Evolutionary conservation across 2,329 filamentous ascomycete genomes (phyloP).

Genomic region (Calonectria honghensis): DNA sequence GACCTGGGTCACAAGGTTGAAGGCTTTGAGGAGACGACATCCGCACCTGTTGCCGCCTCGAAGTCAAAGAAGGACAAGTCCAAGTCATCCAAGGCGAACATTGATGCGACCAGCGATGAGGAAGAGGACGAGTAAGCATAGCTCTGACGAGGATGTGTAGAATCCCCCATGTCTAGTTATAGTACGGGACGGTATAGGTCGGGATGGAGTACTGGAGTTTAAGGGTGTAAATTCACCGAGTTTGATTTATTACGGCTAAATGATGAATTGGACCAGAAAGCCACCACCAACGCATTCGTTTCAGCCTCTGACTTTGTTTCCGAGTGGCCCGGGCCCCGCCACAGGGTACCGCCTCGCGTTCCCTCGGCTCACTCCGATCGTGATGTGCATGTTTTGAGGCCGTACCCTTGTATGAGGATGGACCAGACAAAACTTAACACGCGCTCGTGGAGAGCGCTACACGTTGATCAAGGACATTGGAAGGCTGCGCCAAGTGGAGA

Average conservation of each 20-base stretch:
- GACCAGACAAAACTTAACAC: background rate
- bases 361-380: constrained; percentile 6
- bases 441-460: constrained; percentile 4
- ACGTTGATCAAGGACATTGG: constrained; percentile 15
- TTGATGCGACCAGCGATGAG: constrained; percentile 79
- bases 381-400: constrained; percentile 22
- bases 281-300: background rate
- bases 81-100: constrained; percentile 73
- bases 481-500: constrained; percentile 24
- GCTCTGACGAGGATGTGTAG: background rate
- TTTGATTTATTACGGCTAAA: constrained; percentile 31
- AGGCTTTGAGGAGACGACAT: constrained; percentile 57
- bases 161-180: constrained; percentile 4
- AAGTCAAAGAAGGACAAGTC: constrained; percentile 63
- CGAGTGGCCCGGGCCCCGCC: constrained; percentile 8
- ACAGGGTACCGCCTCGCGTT: background rate
- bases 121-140: constrained; percentile 66
- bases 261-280: constrained; percentile 22
- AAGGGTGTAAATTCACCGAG: constrained; percentile 19
- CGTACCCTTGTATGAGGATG: background rate
- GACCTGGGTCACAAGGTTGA: constrained; percentile 68
- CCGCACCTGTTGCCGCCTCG: constrained; percentile 55
- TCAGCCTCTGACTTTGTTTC: background rate
- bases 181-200: constrained; percentile 27
- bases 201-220: constrained; percentile 52